Evolutionary conservation across 108 stramenopile species (phyloP).

Genomic region (Fistulifera pelliculosa): DNA sequence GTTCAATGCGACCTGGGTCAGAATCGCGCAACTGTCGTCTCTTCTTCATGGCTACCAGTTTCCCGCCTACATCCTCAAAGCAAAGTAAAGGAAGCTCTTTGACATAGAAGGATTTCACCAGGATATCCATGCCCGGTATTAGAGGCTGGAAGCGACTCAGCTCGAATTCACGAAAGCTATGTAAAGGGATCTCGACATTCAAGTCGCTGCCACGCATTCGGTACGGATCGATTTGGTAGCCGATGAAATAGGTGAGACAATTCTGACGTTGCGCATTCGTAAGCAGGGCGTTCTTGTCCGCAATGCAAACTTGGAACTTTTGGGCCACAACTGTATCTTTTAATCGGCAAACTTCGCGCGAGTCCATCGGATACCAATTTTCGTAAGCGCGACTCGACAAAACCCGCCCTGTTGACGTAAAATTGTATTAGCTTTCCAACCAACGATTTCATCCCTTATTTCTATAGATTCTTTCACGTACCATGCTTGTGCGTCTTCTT

Average conservation of each 20-base stretch:
- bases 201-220: conserved; percentile 81
- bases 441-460: no score
- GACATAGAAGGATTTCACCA: conserved; percentile 55
- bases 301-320: conserved; percentile 81
- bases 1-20: conserved; percentile 66
- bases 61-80: conserved; percentile 70
- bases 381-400: conserved; percentile 86
- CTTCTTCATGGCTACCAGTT: conserved; percentile 76
- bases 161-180: conserved; percentile 79
- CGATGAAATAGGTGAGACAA: conserved; percentile 75
- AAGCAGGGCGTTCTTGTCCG: conserved; percentile 59
- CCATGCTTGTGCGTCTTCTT: conserved; percentile 87
- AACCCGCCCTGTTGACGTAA: conserved; percentile 47
- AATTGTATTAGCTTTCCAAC: no score
- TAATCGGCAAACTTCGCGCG: conserved; percentile 67
- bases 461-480: no score
- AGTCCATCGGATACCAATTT: conserved; percentile 76
- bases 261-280: conserved; percentile 73
- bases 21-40: conserved; percentile 59
- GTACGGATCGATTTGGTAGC: conserved; percentile 64
- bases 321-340: conserved; percentile 86
- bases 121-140: conserved; percentile 75
- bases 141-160: conserved; percentile 63
- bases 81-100: conserved; percentile 71
- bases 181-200: conserved; percentile 70